Conservation (phyloP, 1,284 basidiomycete genomes). For the Ganoderma multipileum region DNA sequence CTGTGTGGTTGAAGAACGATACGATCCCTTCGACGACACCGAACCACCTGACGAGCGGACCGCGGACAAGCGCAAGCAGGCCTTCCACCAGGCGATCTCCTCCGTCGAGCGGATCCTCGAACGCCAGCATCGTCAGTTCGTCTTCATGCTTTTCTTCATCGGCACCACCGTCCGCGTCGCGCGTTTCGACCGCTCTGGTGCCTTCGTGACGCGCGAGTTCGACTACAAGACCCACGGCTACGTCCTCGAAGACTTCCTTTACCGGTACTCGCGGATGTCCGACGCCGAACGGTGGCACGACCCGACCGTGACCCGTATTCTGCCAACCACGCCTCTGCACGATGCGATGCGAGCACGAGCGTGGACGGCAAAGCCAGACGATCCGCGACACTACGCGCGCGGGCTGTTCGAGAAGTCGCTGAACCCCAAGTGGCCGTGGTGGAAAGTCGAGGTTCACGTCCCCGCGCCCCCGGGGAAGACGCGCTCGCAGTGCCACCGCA, state of each 20-base stretch:
- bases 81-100: neutral
- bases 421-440: slow-evolving; percentile 12
- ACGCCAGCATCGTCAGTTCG: slow-evolving; percentile 21
- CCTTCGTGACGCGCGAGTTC: slow-evolving; percentile 23
- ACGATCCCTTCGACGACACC: slow-evolving; percentile 15
- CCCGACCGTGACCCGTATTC: slow-evolving; percentile 13
- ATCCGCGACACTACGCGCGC: slow-evolving; percentile 10
- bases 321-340: neutral
- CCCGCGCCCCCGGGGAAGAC: neutral
- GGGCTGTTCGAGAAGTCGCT: slow-evolving; percentile 12
- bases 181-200: slow-evolving; percentile 30
- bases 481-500: neutral
- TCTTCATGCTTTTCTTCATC: slow-evolving; percentile 25
- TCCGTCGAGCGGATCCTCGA: slow-evolving; percentile 7
- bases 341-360: neutral
- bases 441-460: slow-evolving; percentile 10
- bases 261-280: slow-evolving; percentile 17
- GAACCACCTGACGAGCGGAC: neutral
- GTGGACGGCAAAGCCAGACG: neutral
- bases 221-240: slow-evolving; percentile 19
- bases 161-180: slow-evolving; percentile 23
- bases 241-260: slow-evolving; percentile 23
- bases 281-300: slow-evolving; percentile 24
- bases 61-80: slow-evolving; percentile 1
- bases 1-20: slow-evolving; percentile 4